Conservation (phyloP, 1,284 basidiomycete genomes). For the Chalciporus piperatoides region DNA sequence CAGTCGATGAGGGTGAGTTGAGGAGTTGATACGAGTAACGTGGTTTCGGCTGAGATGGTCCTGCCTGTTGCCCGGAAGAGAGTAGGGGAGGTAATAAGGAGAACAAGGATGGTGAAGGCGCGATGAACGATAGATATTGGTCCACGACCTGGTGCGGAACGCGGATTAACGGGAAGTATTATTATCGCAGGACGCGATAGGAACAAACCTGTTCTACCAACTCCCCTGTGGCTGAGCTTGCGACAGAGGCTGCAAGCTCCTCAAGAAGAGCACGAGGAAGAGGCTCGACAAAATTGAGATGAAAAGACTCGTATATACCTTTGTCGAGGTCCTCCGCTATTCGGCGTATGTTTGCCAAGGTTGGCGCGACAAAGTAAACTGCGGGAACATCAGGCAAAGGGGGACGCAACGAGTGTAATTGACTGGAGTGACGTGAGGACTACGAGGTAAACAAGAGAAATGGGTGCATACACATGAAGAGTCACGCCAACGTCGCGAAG, state of each 20-base stretch:
- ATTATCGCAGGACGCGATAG: background rate
- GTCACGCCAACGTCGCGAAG: constrained; percentile 96
- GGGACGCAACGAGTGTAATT: constrained; percentile 87
- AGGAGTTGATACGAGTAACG: constrained; percentile 75
- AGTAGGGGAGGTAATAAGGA: constrained; percentile 66
- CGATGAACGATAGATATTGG: constrained; percentile 96
- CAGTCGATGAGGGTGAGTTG: constrained; percentile 89
- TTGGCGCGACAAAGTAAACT: constrained; percentile 95
- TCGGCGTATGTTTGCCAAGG: constrained; percentile 79
- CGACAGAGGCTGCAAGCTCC: constrained; percentile 88
- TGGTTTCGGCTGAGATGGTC: constrained; percentile 35
- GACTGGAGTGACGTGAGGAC: constrained; percentile 47
- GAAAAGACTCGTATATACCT: constrained; percentile 87
- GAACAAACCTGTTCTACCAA: constrained; percentile 69
- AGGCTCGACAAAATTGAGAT: constrained; percentile 94
- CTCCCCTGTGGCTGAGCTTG: constrained; percentile 81
- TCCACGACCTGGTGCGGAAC: constrained; percentile 67
- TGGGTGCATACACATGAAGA: constrained; percentile 82
- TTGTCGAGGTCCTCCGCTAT: constrained; percentile 90
- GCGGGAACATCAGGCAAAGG: constrained; percentile 94
- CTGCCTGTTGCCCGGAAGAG: constrained; percentile 33
- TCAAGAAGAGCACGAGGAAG: constrained; percentile 87
- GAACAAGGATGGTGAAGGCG: constrained; percentile 93
- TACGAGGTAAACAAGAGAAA: background rate
- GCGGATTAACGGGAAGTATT: constrained; percentile 1